Percentiles rank a stretch among this genome's conserved stretches.
These are phyloP conservation scores for Hippophae rhamnoides DNA, from an alignment of 306 rosid genomes.

Conservation along the genomic window DNA sequence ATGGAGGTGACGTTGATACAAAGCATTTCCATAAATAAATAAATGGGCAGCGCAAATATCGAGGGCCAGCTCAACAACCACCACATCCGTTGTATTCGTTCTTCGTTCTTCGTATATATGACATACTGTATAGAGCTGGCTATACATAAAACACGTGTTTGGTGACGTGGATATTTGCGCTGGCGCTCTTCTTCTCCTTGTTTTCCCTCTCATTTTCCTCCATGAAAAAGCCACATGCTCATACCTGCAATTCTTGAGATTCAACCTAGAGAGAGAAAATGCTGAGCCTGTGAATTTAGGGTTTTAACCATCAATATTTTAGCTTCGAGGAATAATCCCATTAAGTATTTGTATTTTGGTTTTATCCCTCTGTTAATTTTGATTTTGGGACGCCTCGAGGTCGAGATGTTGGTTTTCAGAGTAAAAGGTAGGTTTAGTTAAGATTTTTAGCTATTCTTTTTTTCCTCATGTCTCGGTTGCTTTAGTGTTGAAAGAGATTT, in stretches of 20 bases:
- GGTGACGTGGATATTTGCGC: slow-evolving; percentile 65
- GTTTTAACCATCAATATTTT: slow-evolving; percentile 13
- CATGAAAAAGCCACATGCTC: slow-evolving; percentile 14
- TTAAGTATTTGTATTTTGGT: not conserved
- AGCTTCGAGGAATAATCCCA: slow-evolving; percentile 10
- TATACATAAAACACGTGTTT: slow-evolving; percentile 58
- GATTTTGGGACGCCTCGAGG: slow-evolving; percentile 7
- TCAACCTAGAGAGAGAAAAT: slow-evolving; percentile 27
- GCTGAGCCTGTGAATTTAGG: slow-evolving; percentile 14
- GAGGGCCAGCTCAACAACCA: slow-evolving; percentile 75
- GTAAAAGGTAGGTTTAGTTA: slow-evolving; percentile 41
- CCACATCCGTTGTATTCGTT: slow-evolving; percentile 15
- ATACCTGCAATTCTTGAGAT: slow-evolving; percentile 27
- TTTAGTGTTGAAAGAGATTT: not conserved
- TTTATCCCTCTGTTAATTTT: not conserved
- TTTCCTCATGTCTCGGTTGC: not conserved
- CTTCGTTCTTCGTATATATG: slow-evolving; percentile 45
- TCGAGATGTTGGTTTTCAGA: slow-evolving; percentile 7
- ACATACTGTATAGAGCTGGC: slow-evolving; percentile 29
- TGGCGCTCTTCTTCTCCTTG: slow-evolving; percentile 33
- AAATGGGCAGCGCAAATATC: slow-evolving; percentile 41
- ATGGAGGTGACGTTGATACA: slow-evolving; percentile 25
- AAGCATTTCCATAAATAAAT: not conserved
- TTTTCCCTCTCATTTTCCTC: slow-evolving; percentile 20
- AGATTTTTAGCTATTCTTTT: not conserved